Conservation (phyloP, 805 yeast genomes). For the Komagataella phaffii region DNA sequence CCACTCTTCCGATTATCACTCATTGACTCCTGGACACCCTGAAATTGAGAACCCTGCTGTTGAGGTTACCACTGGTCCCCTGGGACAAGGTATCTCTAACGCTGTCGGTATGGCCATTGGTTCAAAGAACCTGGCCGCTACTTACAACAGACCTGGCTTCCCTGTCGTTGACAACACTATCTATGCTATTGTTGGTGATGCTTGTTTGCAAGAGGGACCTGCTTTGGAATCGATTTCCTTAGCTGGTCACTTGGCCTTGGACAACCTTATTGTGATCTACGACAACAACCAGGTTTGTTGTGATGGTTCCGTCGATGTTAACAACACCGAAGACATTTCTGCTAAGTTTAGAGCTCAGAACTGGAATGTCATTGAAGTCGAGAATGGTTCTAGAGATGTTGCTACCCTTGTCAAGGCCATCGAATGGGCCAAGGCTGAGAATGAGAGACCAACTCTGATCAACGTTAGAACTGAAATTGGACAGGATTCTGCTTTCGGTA, state of each 20-base stretch:
- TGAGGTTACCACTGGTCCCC: slow-evolving; percentile 25
- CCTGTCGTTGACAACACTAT: slow-evolving; percentile 16
- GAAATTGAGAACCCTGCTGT: slow-evolving; percentile 22
- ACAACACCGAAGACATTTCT: slow-evolving; percentile 19
- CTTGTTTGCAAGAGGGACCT: slow-evolving; percentile 26
- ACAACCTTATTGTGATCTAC: slow-evolving; percentile 21
- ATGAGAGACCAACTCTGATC: slow-evolving; percentile 21
- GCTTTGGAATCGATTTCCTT: slow-evolving; percentile 23
- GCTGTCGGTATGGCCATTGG: slow-evolving; percentile 27
- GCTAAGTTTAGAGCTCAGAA: slow-evolving; percentile 20
- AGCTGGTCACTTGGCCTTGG: slow-evolving; percentile 24
- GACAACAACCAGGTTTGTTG: slow-evolving; percentile 24
- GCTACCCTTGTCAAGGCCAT: slow-evolving; percentile 19
- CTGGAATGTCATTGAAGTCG: slow-evolving; percentile 22
- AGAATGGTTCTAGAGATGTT: slow-evolving; percentile 18
- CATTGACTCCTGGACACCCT: slow-evolving; percentile 25
- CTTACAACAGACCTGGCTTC: slow-evolving; percentile 21
- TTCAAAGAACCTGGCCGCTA: slow-evolving; percentile 18
- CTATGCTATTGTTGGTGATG: slow-evolving; percentile 24
- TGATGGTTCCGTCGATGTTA: slow-evolving; percentile 22
- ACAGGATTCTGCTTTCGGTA: slow-evolving; percentile 17
- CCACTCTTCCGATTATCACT: slow-evolving; percentile 12
- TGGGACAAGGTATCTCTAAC: slow-evolving; percentile 27
- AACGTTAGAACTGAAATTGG: slow-evolving; percentile 22
- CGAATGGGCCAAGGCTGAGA: slow-evolving; percentile 15